phyloP scores from a whole-genome alignment of 306 rosid genomes.

The Pyrus pyrifolia region DNA sequence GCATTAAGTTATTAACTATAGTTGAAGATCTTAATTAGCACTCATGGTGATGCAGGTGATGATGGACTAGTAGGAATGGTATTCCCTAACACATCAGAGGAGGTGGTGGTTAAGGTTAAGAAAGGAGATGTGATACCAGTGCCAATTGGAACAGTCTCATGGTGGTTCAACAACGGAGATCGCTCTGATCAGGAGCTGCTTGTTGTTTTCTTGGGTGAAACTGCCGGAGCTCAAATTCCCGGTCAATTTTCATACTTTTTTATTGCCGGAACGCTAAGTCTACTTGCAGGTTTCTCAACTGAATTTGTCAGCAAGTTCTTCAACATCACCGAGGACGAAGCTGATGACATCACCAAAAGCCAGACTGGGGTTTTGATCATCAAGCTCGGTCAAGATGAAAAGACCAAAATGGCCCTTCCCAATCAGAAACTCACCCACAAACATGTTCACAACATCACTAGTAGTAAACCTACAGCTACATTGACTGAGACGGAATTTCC shows the following conservation, averaged over 20 bases:
- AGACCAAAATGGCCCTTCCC: slow-evolving; percentile 32
- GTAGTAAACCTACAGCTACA: not conserved
- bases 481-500: slow-evolving; percentile 25
- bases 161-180: slow-evolving; percentile 71
- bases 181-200: slow-evolving; percentile 16
- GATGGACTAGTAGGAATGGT: slow-evolving; percentile 46
- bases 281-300: slow-evolving; percentile 35
- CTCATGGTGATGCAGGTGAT: slow-evolving; percentile 16
- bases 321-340: slow-evolving; percentile 21
- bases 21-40: no score
- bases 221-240: slow-evolving; percentile 28
- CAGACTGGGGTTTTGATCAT: slow-evolving; percentile 36
- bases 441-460: slow-evolving; percentile 36
- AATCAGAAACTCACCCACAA: not conserved
- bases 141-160: slow-evolving; percentile 42
- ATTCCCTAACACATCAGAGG: slow-evolving; percentile 15
- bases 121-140: slow-evolving; percentile 53
- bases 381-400: slow-evolving; percentile 16
- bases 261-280: slow-evolving; percentile 34
- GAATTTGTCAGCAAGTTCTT: slow-evolving; percentile 30
- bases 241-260: slow-evolving; percentile 49
- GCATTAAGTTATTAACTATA: no score
- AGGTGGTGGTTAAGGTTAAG: slow-evolving; percentile 38
- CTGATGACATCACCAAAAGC: slow-evolving; percentile 30
- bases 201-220: slow-evolving; percentile 41